phyloP scores from a whole-genome alignment of 192 early-diverging fungal genomes.

The Coemansia sp. region DNA sequence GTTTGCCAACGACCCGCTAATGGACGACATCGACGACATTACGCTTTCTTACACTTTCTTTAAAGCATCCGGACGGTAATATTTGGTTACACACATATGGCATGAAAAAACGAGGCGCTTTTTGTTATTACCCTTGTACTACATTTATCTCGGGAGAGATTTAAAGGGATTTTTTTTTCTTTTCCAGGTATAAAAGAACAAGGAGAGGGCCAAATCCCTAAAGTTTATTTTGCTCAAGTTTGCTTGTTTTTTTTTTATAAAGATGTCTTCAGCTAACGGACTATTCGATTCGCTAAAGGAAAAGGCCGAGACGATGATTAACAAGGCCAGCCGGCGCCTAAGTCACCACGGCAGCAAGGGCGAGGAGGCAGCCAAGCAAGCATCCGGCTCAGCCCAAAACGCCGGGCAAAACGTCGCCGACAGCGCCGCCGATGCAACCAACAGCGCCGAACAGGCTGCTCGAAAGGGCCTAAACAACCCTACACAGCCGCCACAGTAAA shows the following conservation, averaged over 20 bases:
- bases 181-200: too few species aligned
- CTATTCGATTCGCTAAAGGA: slow-evolving; percentile 42
- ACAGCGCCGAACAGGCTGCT: background rate
- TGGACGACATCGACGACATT: slow-evolving; percentile 90
- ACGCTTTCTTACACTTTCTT: slow-evolving; percentile 96
- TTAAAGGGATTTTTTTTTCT: too few species aligned
- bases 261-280: slow-evolving; percentile 12
- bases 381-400: background rate
- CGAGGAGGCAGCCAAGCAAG: slow-evolving; percentile 10
- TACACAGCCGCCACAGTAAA: slow-evolving; percentile 4
- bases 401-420: slow-evolving; percentile 1
- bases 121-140: too few species aligned
- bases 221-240: too few species aligned
- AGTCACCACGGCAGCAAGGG: slow-evolving; percentile 21
- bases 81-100: background rate
- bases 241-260: slow-evolving; percentile 3
- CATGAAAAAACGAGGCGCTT: background rate
- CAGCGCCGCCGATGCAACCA: slow-evolving; percentile 3
- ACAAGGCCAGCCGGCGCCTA: slow-evolving; percentile 38
- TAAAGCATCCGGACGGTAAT: slow-evolving; percentile 54
- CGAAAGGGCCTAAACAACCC: slow-evolving; percentile 12
- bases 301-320: slow-evolving; percentile 37
- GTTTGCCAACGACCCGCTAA: slow-evolving; percentile 89
- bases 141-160: too few species aligned
- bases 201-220: too few species aligned